Evolutionary conservation across 163 green algal species (phyloP), one percentile per base, ranked within the genome.

Genomic region (Chloromonas sp.): DNA sequence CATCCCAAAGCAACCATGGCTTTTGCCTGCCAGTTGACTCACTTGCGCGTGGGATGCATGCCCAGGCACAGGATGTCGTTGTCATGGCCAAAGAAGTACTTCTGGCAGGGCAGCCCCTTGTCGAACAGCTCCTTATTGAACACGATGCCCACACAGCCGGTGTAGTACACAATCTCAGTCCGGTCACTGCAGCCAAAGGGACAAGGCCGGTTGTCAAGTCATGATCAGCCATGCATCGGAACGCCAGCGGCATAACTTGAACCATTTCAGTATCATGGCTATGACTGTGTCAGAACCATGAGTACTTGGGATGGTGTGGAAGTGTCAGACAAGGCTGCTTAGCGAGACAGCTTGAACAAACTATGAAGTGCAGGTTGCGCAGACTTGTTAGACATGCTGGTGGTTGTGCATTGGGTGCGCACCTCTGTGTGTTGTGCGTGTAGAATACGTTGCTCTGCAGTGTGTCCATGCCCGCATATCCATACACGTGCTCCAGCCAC

Each of bases 401-500:
- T 36, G 36, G 36, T 36, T 36, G 36, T 36, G 36, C 36, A 36
- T 36, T 36, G 36, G 36, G 36, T 36, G 36, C 36, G 36, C 80
- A 85, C 84, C 76, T 57, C 70, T 70, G 85, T 2, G 89, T 92
- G 89, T 93, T 93, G 83, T 89, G 61, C 1, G 87, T 93, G 89
- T 92, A 94, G 87, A 90, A 92, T 5, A 95, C 60, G 79, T 93
- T 93, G 78, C 85, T 83, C 1, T 82, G 1, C 59, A 91, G 74
- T 58, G 87, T 91, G 60, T 90, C 86, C 62, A 89, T 88, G 84
- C 92, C 92, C 1, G 89, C 88, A 62, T 95, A 95, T 59, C 92
- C 92, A 81, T 95, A 93, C 61, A 92, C 92, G 78, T 92, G 91
- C 85, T 94, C 91, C 61, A 95, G 85, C 84, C 85, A 91, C 87